Percentiles rank a stretch among this genome's conserved stretches.
Evolutionary conservation across 108 stramenopile genomes (phyloP).

Genomic region (Skeletonema marinoi): DNA sequence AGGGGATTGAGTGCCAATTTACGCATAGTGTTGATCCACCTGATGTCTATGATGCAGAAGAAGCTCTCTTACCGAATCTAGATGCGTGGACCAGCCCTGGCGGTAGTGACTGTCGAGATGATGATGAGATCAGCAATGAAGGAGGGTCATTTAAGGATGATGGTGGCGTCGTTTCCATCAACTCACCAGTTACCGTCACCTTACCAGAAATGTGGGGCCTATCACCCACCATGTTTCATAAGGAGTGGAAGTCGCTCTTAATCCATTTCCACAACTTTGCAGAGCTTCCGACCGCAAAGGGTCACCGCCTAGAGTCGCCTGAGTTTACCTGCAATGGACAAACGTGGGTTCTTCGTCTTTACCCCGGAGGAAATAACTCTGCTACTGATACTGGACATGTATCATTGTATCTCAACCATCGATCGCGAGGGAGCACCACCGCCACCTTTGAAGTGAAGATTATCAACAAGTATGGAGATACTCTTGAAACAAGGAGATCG

Average conservation of each 20-base stretch:
- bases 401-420: not conserved
- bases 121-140: not conserved
- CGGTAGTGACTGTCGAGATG: not conserved
- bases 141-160: not conserved
- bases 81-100: not conserved
- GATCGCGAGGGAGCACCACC: not conserved
- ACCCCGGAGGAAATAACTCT: not conserved
- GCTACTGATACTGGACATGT: not conserved
- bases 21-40: not conserved
- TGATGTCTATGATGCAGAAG: not conserved
- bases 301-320: not conserved
- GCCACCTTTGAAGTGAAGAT: not conserved
- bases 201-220: not conserved
- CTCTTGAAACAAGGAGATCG: not conserved
- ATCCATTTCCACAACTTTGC: not conserved
- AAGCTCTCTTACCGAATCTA: not conserved
- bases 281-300: not conserved
- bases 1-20: not conserved
- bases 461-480: not conserved
- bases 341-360: not conserved
- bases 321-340: conserved; percentile 3
- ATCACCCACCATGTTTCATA: not conserved
- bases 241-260: not conserved
- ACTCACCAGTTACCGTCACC: not conserved
- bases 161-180: no score